Evolutionary conservation across 140 eudicot species (phyloP).

Genomic region (Bidens hawaiensis): DNA sequence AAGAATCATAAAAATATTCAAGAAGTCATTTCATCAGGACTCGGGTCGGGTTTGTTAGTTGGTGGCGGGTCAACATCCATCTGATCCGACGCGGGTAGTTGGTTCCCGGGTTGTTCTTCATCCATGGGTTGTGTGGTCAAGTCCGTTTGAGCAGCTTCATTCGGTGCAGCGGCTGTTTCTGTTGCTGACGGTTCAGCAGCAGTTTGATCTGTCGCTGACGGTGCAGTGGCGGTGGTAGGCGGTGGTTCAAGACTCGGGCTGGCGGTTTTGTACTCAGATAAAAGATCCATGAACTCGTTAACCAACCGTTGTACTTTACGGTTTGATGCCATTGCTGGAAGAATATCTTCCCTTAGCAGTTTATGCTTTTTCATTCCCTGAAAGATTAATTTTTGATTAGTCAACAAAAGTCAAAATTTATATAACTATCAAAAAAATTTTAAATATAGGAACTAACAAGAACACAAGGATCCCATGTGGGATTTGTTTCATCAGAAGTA

Average conservation of each 20-base stretch:
- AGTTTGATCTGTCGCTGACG: slow-evolving; percentile 25
- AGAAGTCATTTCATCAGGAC: slow-evolving; percentile 25
- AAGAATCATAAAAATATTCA: not conserved
- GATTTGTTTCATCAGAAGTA: slow-evolving; percentile 38
- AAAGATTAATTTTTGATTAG: not conserved
- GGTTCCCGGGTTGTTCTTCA: slow-evolving; percentile 19
- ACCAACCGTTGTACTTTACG: slow-evolving; percentile 87
- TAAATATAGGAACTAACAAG: slow-evolving; percentile 52
- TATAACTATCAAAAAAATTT: not conserved
- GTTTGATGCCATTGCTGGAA: slow-evolving; percentile 98
- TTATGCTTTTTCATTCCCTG: slow-evolving; percentile 94
- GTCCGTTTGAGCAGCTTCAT: slow-evolving; percentile 27
- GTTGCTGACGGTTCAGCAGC: slow-evolving; percentile 7
- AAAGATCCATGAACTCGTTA: slow-evolving; percentile 88
- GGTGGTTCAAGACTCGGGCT: slow-evolving; percentile 20
- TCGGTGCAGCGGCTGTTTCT: slow-evolving; percentile 6
- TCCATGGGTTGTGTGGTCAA: slow-evolving; percentile 28
- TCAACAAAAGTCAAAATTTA: not conserved
- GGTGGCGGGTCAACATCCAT: slow-evolving; percentile 34
- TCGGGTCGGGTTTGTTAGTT: slow-evolving; percentile 20
- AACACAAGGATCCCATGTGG: slow-evolving; percentile 89
- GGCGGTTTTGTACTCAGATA: slow-evolving; percentile 64
- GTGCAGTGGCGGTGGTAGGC: slow-evolving; percentile 11
- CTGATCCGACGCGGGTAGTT: slow-evolving; percentile 27
- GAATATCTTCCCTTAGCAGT: slow-evolving; percentile 87